phyloP scores from a whole-genome alignment of 257 asterid genomes.

The Fraxinus anomala region DNA sequence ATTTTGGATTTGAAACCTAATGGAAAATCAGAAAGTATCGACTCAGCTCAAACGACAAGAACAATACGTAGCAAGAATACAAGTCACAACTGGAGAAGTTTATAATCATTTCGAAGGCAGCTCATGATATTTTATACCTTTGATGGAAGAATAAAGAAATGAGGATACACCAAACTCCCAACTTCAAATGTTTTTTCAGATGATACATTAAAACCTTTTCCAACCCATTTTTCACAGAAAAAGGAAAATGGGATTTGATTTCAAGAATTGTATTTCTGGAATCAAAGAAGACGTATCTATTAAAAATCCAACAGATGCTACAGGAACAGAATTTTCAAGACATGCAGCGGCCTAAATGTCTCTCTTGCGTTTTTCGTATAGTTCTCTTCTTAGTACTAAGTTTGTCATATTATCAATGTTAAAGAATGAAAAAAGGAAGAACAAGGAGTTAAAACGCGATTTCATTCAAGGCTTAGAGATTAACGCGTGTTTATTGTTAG shows the following conservation, averaged over 20 bases:
- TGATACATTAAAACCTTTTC: not conserved
- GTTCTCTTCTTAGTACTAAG: not conserved
- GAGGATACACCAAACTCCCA: not conserved
- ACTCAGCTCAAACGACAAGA: constrained; percentile 23
- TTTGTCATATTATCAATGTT: no score
- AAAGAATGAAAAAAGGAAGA: no score
- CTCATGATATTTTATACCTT: not conserved
- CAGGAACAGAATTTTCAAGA: not conserved
- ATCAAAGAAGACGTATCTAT: not conserved
- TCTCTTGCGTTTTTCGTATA: not conserved
- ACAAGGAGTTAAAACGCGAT: not conserved
- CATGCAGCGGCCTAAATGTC: not conserved
- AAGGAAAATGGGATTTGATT: not conserved
- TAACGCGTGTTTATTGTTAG: no score
- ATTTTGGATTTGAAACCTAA: constrained; percentile 38
- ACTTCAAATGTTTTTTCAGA: not conserved
- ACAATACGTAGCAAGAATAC: not conserved
- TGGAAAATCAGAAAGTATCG: not conserved
- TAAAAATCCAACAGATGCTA: not conserved
- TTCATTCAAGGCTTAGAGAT: not conserved
- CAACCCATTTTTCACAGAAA: not conserved
- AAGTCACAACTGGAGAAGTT: not conserved
- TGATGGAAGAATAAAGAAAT: not conserved
- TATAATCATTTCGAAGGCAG: not conserved
- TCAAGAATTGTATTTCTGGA: not conserved